Percentiles rank a stretch among this genome's conserved stretches.
Evolutionary conservation across 306 rosid species (phyloP).

Genomic region (Cicer arietinum): DNA sequence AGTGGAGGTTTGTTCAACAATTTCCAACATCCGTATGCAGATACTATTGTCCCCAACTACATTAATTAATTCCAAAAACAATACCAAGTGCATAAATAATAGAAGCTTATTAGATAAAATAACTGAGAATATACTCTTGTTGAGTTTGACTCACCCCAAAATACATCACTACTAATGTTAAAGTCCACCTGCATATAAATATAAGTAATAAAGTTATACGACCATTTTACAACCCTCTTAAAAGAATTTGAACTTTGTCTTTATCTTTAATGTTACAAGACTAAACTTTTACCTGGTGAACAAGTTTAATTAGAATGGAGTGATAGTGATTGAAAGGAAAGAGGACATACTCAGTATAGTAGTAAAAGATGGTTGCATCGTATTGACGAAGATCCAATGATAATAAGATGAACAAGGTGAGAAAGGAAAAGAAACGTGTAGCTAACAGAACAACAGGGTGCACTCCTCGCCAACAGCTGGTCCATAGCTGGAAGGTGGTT

Average conservation of each 20-base stretch:
- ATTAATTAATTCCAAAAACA: conserved; percentile 13
- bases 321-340: neutral
- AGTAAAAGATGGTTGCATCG: conserved; percentile 57
- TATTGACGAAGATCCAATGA: conserved; percentile 53
- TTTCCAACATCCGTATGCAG: conserved; percentile 79
- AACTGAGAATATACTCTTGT: too few relatives aligned
- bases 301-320: conserved; percentile 14
- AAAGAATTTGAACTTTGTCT: too few relatives aligned
- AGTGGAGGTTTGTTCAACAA: conserved; percentile 42
- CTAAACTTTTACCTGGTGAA: neutral
- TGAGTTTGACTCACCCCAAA: conserved; percentile 63
- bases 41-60: conserved; percentile 70
- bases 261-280: too few relatives aligned
- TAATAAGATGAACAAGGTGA: conserved; percentile 51
- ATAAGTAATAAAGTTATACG: neutral
- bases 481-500: conserved; percentile 62
- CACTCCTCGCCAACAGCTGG: conserved; percentile 70
- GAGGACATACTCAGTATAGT: conserved; percentile 73
- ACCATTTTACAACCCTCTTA: too few relatives aligned
- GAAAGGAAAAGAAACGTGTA: conserved; percentile 57
- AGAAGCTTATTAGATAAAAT: neutral
- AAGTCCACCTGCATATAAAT: conserved; percentile 79
- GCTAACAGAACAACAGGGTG: conserved; percentile 64
- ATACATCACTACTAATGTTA: conserved; percentile 69
- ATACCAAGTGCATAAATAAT: conserved; percentile 4